These are phyloP conservation scores for Aphanomyces invadans DNA, from an alignment of 352 stramenopile genomes.

Conservation along the genomic window DNA sequence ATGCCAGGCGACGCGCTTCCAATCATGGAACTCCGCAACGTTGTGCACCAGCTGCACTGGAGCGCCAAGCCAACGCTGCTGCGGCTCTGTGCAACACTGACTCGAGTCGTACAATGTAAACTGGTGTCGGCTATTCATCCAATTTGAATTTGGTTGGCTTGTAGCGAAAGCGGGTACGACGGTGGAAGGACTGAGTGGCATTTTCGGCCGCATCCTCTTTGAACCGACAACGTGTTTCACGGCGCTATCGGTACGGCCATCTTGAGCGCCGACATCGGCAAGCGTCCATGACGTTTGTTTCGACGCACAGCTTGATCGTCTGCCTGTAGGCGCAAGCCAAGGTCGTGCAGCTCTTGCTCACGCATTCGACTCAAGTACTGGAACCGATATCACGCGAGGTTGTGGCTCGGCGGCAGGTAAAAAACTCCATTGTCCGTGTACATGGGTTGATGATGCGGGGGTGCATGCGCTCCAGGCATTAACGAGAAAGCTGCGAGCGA, in stretches of 20 bases:
- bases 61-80: constrained; percentile 14
- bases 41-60: constrained; percentile 19
- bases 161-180: neutral
- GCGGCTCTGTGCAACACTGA: constrained; percentile 2
- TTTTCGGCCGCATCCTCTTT: constrained; percentile 11
- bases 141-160: neutral
- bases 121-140: neutral
- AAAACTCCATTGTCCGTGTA: too few species aligned
- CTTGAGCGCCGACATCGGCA: too few species aligned
- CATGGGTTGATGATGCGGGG: too few species aligned
- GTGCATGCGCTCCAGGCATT: too few species aligned
- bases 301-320: too few species aligned
- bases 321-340: neutral
- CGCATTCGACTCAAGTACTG: neutral
- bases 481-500: neutral
- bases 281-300: too few species aligned
- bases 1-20: neutral
- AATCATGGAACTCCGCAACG: neutral
- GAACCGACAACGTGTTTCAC: neutral
- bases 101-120: neutral
- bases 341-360: neutral
- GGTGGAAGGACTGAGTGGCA: neutral
- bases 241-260: neutral
- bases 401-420: neutral
- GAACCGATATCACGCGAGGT: neutral